Percentiles rank a stretch among this genome's conserved stretches.
Conservation (phyloP, 129 eudicot genomes). For the Daucus carota region DNA sequence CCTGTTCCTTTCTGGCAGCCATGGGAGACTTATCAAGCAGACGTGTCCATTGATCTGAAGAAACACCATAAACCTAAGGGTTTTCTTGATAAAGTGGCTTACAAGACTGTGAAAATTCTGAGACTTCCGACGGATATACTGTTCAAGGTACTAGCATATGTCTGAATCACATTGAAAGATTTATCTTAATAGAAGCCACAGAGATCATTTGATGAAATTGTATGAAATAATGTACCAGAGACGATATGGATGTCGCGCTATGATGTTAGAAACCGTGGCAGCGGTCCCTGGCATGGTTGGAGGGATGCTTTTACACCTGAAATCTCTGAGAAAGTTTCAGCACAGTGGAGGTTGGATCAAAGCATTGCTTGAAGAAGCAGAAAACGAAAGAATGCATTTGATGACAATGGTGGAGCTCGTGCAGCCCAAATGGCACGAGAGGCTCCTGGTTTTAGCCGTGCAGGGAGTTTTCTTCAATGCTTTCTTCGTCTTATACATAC, state of each 20-base stretch:
- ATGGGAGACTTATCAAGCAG: conserved; percentile 95
- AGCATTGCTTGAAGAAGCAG: conserved; percentile 84
- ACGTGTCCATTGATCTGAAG: conserved; percentile 59
- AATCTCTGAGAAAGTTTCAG: conserved; percentile 79
- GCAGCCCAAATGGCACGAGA: conserved; percentile 86
- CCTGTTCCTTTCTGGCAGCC: conserved; percentile 42
- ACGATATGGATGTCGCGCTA: conserved; percentile 96
- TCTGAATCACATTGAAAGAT: neutral
- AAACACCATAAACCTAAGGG: conserved; percentile 81
- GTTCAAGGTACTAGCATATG: conserved; percentile 59
- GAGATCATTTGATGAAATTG: neutral
- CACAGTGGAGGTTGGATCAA: conserved; percentile 99
- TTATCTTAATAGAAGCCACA: neutral
- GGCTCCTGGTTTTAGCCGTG: conserved; percentile 74
- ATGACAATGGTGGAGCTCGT: conserved; percentile 98
- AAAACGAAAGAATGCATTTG: conserved; percentile 92
- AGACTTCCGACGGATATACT: conserved; percentile 80
- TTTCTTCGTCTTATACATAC: conserved; percentile 59
- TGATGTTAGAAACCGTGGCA: conserved; percentile 98
- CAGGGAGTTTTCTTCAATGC: conserved; percentile 95
- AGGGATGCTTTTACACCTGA: conserved; percentile 91
- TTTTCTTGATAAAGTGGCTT: conserved; percentile 74
- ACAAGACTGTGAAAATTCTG: conserved; percentile 74
- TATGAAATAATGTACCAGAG: conserved; percentile 27
- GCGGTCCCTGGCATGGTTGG: conserved; percentile 99